Evolutionary conservation across 768 basidiomycete genomes (phyloP).

Genomic region (Pisolithus albus): DNA sequence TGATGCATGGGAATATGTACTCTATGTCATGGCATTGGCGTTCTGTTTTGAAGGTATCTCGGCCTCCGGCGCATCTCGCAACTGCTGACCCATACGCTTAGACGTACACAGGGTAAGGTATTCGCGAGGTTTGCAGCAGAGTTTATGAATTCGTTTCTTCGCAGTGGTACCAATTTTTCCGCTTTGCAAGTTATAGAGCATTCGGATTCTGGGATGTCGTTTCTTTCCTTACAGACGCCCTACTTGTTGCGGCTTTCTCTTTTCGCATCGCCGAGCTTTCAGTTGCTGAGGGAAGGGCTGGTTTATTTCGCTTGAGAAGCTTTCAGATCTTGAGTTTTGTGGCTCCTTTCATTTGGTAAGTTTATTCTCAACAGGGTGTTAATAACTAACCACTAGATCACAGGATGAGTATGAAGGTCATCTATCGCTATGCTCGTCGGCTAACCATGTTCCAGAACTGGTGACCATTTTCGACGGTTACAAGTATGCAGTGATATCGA

Average conservation of each 20-base stretch:
- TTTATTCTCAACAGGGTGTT: constrained; percentile 2
- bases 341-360: constrained; percentile 81
- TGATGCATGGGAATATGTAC: constrained; percentile 72
- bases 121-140: neutral
- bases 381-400: neutral
- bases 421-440: neutral
- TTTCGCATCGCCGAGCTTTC: constrained; percentile 59
- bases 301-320: constrained; percentile 49
- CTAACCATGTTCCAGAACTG: constrained; percentile 42
- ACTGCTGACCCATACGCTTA: constrained; percentile 7
- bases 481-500: constrained; percentile 41
- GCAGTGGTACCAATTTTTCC: constrained; percentile 64
- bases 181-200: constrained; percentile 74
- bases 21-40: constrained; percentile 74
- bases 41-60: constrained; percentile 70
- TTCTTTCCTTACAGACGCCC: constrained; percentile 62
- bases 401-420: constrained; percentile 70
- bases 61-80: constrained; percentile 34
- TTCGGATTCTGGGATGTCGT: constrained; percentile 75
- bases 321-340: constrained; percentile 89
- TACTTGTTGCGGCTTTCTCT: constrained; percentile 68
- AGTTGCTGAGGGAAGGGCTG: constrained; percentile 28
- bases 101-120: constrained; percentile 20
- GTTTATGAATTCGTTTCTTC: constrained; percentile 1
- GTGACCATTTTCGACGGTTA: constrained; percentile 77